phyloP scores from a whole-genome alignment of 352 stramenopile genomes.

The Phytophthora cactorum region DNA sequence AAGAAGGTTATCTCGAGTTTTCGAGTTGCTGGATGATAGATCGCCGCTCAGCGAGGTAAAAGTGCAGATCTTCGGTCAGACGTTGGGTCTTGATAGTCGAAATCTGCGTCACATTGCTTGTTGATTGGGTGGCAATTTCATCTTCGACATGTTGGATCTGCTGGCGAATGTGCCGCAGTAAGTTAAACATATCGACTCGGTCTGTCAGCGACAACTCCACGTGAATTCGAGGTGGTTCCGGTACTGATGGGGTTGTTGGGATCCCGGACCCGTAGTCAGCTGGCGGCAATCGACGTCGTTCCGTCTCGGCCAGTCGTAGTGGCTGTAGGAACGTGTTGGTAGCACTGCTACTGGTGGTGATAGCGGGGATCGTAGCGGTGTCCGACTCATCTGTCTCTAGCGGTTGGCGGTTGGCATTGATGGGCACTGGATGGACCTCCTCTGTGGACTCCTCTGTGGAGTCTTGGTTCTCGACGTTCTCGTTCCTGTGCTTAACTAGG shows the following conservation, averaged over 20 bases:
- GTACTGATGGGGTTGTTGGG: not conserved
- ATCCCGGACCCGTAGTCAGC: constrained; percentile 5
- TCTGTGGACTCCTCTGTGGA: not conserved
- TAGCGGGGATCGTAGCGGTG: constrained; percentile 1
- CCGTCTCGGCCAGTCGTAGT: constrained; percentile 10
- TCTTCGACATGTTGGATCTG: constrained; percentile 30
- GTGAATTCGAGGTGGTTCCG: not conserved
- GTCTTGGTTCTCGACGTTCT: constrained; percentile 4
- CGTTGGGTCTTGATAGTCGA: constrained; percentile 17
- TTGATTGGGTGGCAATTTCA: constrained; percentile 11
- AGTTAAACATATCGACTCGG: constrained; percentile 22
- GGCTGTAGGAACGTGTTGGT: constrained; percentile 25
- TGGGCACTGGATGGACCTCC: not conserved
- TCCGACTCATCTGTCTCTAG: not conserved
- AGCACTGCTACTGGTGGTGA: constrained; percentile 1
- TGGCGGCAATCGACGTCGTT: not conserved
- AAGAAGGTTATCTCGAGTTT: constrained; percentile 1
- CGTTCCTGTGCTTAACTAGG: not conserved
- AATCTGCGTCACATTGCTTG: constrained; percentile 1
- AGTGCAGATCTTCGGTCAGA: constrained; percentile 25
- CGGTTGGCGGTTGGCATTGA: constrained; percentile 9
- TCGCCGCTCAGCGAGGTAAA: constrained; percentile 29
- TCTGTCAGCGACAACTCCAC: constrained; percentile 22
- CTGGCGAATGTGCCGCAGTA: constrained; percentile 22
- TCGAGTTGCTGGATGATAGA: constrained; percentile 31